These are phyloP conservation scores for Melanopsichium pennsylvanicum DNA, from an alignment of 1,284 basidiomycete genomes.

Conservation along the genomic window DNA sequence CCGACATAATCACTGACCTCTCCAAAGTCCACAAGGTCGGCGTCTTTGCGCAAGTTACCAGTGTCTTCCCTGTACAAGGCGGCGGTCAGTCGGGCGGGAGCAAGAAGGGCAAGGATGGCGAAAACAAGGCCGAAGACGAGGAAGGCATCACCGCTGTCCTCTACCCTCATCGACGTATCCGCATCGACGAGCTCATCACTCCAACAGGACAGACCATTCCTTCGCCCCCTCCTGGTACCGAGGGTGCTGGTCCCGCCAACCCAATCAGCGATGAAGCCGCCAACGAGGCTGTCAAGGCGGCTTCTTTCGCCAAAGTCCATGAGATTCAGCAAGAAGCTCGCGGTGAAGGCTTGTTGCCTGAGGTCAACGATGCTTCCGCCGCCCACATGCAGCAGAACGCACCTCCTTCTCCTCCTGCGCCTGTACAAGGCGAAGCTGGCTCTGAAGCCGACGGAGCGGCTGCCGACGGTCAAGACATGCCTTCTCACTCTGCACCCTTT, in stretches of 20 bases:
- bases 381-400: conserved; percentile 26
- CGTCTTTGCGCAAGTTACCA: conserved; percentile 97
- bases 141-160: conserved; percentile 87
- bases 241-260: conserved; percentile 45
- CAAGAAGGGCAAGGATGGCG: conserved; percentile 68
- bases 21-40: conserved; percentile 91
- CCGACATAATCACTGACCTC: conserved; percentile 87
- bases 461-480: conserved; percentile 36
- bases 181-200: conserved; percentile 79
- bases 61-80: conserved; percentile 74
- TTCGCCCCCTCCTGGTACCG: conserved; percentile 42
- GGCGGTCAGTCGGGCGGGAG: conserved; percentile 56
- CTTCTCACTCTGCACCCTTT: conserved; percentile 69
- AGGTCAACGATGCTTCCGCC: conserved; percentile 41
- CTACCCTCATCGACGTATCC: conserved; percentile 92
- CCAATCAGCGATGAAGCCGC: conserved; percentile 48
- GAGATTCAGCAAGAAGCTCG: conserved; percentile 51
- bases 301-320: conserved; percentile 40
- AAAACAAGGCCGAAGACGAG: conserved; percentile 82
- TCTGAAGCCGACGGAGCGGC: conserved; percentile 3
- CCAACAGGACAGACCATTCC: conserved; percentile 49
- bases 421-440: conserved; percentile 4
- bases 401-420: conserved; percentile 20
- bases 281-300: conserved; percentile 41
- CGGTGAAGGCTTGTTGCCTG: conserved; percentile 39